Conservation (phyloP, 2,329 filamentous ascomycete genomes). For the Uncinocarpus reesii region DNA sequence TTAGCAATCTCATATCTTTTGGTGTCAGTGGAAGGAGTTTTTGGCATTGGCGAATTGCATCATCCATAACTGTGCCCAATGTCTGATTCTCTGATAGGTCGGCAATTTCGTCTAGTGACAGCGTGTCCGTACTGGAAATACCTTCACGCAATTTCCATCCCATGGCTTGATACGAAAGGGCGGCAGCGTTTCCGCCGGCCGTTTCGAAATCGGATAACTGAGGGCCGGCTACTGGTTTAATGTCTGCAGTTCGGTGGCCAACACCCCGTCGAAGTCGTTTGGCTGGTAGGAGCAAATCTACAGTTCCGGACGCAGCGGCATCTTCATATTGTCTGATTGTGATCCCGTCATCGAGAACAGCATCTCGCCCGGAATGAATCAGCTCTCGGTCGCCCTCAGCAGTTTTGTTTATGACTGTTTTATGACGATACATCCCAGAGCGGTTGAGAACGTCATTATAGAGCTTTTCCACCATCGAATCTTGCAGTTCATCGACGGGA, state of each 20-base stretch:
- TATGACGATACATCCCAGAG: slow-evolving; percentile 81
- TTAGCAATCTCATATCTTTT: slow-evolving; percentile 80
- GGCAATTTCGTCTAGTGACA: slow-evolving; percentile 61
- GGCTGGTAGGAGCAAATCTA: slow-evolving; percentile 34
- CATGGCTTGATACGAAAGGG: slow-evolving; percentile 65
- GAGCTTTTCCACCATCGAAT: slow-evolving; percentile 76
- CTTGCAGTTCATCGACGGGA: slow-evolving; percentile 64
- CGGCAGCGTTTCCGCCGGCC: slow-evolving; percentile 59
- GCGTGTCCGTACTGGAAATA: slow-evolving; percentile 51
- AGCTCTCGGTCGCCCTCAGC: slow-evolving; percentile 74
- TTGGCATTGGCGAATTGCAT: slow-evolving; percentile 81
- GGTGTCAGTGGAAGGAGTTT: slow-evolving; percentile 70
- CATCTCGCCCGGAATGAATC: slow-evolving; percentile 74
- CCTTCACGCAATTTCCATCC: slow-evolving; percentile 68
- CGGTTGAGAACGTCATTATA: slow-evolving; percentile 93
- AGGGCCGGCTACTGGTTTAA: slow-evolving; percentile 37
- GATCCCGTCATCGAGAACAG: slow-evolving; percentile 55
- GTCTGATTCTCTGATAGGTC: slow-evolving; percentile 55
- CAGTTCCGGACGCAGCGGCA: slow-evolving; percentile 50
- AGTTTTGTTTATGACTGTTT: slow-evolving; percentile 56
- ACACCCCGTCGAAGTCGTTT: slow-evolving; percentile 38
- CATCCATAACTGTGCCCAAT: slow-evolving; percentile 81
- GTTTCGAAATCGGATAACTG: slow-evolving; percentile 52
- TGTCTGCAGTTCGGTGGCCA: slow-evolving; percentile 41
- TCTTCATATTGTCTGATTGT: slow-evolving; percentile 67